Evolutionary conservation across 192 early-diverging fungal species (phyloP), one percentile per base, ranked within the genome.

Genomic region (Linderina pennispora): DNA sequence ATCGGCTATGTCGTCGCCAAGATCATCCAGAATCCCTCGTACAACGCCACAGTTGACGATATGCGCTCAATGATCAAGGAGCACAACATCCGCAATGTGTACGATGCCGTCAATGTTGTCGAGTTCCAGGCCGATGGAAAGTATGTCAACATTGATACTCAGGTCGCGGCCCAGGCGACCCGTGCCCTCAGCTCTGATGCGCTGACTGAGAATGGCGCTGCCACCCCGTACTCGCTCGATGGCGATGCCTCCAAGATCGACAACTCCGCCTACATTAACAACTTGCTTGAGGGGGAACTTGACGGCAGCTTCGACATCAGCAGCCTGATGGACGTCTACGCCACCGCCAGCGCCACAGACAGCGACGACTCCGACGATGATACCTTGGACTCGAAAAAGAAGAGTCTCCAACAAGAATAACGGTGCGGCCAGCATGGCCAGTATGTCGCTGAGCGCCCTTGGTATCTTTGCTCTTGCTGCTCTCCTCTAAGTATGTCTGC

Each of bases 231-330:
- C 28, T 31, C 28, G 28, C 28, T 31, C 28, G 28, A 31, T 5
- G 62, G 62, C 50, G 65, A 58, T 11, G 65, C 65, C 1, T 69
- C 62, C 49, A 58, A 69, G 35, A 69, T 57, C n/a, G 65, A 58
- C 0, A 48, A 53, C 0, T 49, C 53, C 19, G 25, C 58, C 14
- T 57, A 62, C 17, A 54, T 69, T 6, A 62, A 54, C 24, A 58
- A 58, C 1, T 55, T 69, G n/a, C n/a, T n/a, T n/a, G n/a, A n/a
- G n/a, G n/a, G n/a, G n/a, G n/a, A n/a, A n/a, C n/a, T n/a, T n/a
- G n/a, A n/a, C n/a, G n/a, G n/a, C n/a, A n/a, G n/a, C n/a, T n/a
- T n/a, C n/a, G n/a, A n/a, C n/a, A n/a, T n/a, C n/a, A n/a, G n/a
- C n/a, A n/a, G n/a, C n/a, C n/a, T n/a, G n/a, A n/a, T n/a, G n/a